A percentile compares a stretch with the other conserved stretches of the same genome.
These are phyloP conservation scores for Fraxinus velutina DNA, from an alignment of 305 asterid genomes.

Conservation along the genomic window DNA sequence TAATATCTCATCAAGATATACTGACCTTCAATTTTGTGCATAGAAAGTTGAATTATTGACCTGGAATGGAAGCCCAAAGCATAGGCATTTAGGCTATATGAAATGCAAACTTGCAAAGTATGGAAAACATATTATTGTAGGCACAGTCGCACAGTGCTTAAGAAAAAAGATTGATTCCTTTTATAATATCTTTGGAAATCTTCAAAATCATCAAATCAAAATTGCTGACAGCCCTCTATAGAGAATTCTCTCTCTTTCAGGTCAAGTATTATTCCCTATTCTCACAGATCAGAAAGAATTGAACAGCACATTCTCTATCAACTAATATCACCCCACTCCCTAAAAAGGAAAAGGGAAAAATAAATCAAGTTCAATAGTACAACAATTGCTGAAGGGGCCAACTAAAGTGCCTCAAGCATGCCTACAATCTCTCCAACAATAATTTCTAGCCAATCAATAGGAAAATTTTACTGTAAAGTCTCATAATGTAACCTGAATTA, in stretches of 20 bases:
- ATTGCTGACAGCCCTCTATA: background rate
- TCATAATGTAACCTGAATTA: constrained; percentile 6
- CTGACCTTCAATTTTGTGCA: background rate
- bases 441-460: background rate
- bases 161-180: background rate
- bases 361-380: background rate
- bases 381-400: background rate
- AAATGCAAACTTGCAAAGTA: background rate
- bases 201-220: background rate
- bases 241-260: background rate
- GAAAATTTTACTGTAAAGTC: background rate
- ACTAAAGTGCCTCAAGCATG: background rate
- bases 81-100: background rate
- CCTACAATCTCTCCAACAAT: background rate
- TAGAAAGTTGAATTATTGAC: background rate
- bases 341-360: background rate
- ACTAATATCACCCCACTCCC: background rate
- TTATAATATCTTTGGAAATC: background rate
- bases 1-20: background rate
- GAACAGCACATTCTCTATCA: background rate
- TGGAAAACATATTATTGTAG: background rate
- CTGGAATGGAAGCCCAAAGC: background rate
- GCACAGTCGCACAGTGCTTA: background rate
- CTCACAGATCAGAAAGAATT: background rate
- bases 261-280: background rate